A percentile compares a stretch with the other conserved stretches of the same genome.
Conservation (phyloP, 2,329 filamentous ascomycete species). For the Fusarium poae region DNA sequence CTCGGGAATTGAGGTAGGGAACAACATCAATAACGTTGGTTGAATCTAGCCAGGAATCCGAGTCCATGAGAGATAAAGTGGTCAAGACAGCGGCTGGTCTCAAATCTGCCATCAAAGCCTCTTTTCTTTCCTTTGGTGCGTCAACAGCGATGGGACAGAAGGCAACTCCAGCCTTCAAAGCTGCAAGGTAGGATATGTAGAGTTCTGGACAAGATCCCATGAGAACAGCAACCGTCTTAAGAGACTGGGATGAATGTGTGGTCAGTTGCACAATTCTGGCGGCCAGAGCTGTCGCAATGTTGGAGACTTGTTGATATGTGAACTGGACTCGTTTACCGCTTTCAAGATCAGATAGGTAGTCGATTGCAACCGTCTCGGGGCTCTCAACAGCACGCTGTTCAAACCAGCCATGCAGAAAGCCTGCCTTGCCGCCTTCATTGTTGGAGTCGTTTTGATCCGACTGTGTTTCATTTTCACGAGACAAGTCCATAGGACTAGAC, state of each 20-base stretch:
- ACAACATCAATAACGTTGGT: background rate
- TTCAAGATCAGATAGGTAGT: slow-evolving; percentile 12
- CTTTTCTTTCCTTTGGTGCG: slow-evolving; percentile 8
- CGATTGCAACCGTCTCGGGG: slow-evolving; percentile 1
- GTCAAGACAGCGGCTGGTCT: slow-evolving; percentile 1
- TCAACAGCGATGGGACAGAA: slow-evolving; percentile 26
- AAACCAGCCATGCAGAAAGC: slow-evolving; percentile 16
- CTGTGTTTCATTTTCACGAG: background rate
- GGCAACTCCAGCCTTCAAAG: slow-evolving; percentile 13
- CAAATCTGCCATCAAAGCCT: slow-evolving; percentile 13
- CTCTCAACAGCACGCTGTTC: background rate
- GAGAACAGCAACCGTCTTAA: slow-evolving; percentile 8
- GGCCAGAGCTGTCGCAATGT: background rate
- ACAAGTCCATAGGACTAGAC: background rate
- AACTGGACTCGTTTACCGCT: background rate
- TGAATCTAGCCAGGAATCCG: background rate
- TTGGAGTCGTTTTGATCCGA: background rate
- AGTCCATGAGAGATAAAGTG: rapidly evolving
- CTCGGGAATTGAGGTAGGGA: background rate
- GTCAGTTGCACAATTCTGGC: background rate
- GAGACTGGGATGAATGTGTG: rapidly evolving
- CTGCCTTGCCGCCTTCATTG: rapidly evolving
- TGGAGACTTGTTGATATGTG: slow-evolving; percentile 15
- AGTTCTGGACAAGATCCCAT: slow-evolving; percentile 26
- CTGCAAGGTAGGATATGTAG: slow-evolving; percentile 24